Conservation (phyloP, 1,139 yeast genomes). For the Pichia sp. region DNA sequence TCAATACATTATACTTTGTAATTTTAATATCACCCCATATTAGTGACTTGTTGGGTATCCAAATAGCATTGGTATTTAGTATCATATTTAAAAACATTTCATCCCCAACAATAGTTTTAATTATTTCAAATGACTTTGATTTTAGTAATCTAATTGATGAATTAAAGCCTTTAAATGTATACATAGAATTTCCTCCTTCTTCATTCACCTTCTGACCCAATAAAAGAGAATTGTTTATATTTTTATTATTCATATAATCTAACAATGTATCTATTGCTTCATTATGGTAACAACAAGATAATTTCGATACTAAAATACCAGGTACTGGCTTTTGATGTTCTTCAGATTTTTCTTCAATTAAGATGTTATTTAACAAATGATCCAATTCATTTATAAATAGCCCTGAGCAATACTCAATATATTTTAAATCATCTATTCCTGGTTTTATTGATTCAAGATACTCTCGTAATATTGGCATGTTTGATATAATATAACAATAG, state of each 20-base stretch:
- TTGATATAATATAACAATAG: too few relatives aligned
- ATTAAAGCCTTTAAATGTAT: constrained; percentile 22
- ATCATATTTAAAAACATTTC: constrained; percentile 32
- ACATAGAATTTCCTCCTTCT: constrained; percentile 3
- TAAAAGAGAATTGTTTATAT: constrained; percentile 17
- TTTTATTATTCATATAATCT: constrained; percentile 11
- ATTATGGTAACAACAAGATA: constrained; percentile 16
- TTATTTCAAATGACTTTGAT: constrained; percentile 33
- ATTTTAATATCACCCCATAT: constrained; percentile 34
- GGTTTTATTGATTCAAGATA: too few relatives aligned
- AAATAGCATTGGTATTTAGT: constrained; percentile 29
- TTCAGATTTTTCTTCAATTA: background rate
- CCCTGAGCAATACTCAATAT: constrained; percentile 12
- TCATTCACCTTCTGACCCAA: constrained; percentile 22
- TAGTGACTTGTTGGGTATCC: constrained; percentile 12
- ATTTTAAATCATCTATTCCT: too few relatives aligned
- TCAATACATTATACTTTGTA: background rate
- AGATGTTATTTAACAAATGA: background rate
- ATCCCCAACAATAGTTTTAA: constrained; percentile 33
- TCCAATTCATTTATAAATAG: background rate
- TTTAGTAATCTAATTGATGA: constrained; percentile 28
- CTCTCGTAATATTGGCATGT: too few relatives aligned
- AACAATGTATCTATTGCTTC: constrained; percentile 24
- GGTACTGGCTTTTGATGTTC: constrained; percentile 5
- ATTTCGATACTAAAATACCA: constrained; percentile 4